These are phyloP conservation scores for Saturnispora mendoncae DNA, from an alignment of 805 yeast species.

Conservation along the genomic window DNA sequence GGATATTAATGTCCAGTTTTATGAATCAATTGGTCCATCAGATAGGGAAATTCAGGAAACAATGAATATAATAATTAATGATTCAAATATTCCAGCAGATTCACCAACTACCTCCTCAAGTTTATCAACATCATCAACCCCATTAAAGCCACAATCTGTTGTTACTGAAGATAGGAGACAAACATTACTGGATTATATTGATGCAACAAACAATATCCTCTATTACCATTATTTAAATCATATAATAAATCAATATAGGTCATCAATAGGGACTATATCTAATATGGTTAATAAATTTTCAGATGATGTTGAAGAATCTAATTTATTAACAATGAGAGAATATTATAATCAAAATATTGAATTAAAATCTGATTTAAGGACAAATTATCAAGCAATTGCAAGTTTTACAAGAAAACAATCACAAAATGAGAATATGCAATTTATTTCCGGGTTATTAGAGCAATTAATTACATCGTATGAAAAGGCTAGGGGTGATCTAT, in stretches of 20 bases:
- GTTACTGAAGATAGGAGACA: slow-evolving; percentile 10
- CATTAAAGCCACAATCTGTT: slow-evolving; percentile 7
- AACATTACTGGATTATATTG: slow-evolving; percentile 23
- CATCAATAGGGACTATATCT: slow-evolving; percentile 22
- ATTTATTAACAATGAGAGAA: slow-evolving; percentile 27
- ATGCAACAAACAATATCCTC: slow-evolving; percentile 23
- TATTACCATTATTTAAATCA: slow-evolving; percentile 25
- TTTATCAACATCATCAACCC: slow-evolving; percentile 3
- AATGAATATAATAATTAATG: slow-evolving; percentile 4
- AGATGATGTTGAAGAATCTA: slow-evolving; percentile 24
- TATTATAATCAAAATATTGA: slow-evolving; percentile 23
- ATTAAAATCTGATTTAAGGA: slow-evolving; percentile 20
- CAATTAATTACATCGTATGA: slow-evolving; percentile 24
- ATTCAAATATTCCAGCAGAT: background rate
- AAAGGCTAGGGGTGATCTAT: slow-evolving; percentile 17
- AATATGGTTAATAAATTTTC: slow-evolving; percentile 23
- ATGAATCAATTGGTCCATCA: slow-evolving; percentile 25
- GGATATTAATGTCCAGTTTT: slow-evolving; percentile 26
- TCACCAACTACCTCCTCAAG: slow-evolving; percentile 3
- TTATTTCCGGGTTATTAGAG: slow-evolving; percentile 21
- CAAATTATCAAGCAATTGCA: slow-evolving; percentile 27
- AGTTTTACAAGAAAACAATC: slow-evolving; percentile 25
- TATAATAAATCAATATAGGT: slow-evolving; percentile 23
- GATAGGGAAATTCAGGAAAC: slow-evolving; percentile 19
- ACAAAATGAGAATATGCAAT: slow-evolving; percentile 24